Conservation (phyloP, 2,329 filamentous ascomycete genomes). For the Hortaea werneckii region DNA sequence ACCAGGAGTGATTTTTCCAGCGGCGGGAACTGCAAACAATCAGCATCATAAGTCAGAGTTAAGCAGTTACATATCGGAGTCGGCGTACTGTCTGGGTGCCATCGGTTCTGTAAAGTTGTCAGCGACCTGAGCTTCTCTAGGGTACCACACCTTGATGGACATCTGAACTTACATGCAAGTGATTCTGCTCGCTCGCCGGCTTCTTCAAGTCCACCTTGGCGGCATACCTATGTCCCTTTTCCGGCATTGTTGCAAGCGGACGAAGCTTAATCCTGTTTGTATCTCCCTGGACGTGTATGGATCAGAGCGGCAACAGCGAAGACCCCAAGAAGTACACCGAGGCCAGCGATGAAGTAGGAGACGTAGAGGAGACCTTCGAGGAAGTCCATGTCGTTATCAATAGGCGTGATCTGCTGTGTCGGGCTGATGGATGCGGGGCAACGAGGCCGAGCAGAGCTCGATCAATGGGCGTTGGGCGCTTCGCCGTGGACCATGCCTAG, state of each 20-base stretch:
- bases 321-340: background rate
- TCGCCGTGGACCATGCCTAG: too few species aligned
- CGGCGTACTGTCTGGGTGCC: slow-evolving; percentile 77
- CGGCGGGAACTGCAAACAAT: slow-evolving; percentile 58
- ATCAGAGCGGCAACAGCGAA: background rate
- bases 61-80: background rate
- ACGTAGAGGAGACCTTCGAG: background rate
- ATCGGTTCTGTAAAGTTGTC: slow-evolving; percentile 56
- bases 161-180: slow-evolving; percentile 13
- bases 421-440: too few species aligned
- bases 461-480: too few species aligned
- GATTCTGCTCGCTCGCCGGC: slow-evolving; percentile 58
- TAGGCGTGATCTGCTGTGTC: too few species aligned
- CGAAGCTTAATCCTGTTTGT: background rate
- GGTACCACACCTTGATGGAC: slow-evolving; percentile 3
- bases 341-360: background rate
- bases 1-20: slow-evolving; percentile 63
- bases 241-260: background rate
- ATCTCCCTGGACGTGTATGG: background rate
- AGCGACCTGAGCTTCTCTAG: background rate
- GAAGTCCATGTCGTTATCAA: background rate
- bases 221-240: slow-evolving; percentile 27
- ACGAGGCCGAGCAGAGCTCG: too few species aligned
- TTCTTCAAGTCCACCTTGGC: slow-evolving; percentile 64
- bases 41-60: background rate